phyloP scores from a whole-genome alignment of 257 asterid species.

The Schizonepeta tenuifolia region DNA sequence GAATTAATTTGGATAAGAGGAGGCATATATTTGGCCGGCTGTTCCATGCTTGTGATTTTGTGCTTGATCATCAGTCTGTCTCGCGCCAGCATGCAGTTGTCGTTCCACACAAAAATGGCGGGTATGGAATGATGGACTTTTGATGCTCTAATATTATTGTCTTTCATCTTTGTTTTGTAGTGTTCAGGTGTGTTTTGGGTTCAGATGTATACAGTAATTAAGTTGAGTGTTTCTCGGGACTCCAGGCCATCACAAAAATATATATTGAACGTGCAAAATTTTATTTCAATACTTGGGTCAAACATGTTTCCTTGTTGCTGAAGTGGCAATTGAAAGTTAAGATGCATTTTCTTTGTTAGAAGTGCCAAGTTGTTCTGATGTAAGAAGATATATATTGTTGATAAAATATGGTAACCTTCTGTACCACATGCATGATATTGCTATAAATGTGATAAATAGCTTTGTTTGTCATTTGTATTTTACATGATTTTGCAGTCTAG shows the following conservation, averaged over 20 bases:
- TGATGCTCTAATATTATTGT: constrained; percentile 4
- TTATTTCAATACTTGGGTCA: constrained; percentile 11
- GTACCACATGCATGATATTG: neutral
- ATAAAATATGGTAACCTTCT: constrained; percentile 21
- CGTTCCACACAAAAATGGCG: constrained; percentile 87
- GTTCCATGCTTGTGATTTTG: constrained; percentile 91
- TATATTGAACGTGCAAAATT: neutral
- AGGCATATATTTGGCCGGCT: constrained; percentile 91
- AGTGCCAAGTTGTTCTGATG: constrained; percentile 3
- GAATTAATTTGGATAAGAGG: constrained; percentile 71
- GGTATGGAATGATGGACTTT: constrained; percentile 47
- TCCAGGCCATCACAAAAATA: constrained; percentile 3
- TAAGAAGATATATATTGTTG: neutral
- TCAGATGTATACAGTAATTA: neutral
- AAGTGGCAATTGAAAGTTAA: constrained; percentile 15
- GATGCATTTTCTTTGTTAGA: constrained; percentile 4
- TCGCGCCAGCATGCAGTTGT: constrained; percentile 99
- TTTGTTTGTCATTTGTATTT: constrained; percentile 2
- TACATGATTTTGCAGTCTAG: constrained; percentile 14
- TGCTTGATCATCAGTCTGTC: constrained; percentile 98
- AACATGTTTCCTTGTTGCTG: constrained; percentile 4
- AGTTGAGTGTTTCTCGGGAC: neutral
- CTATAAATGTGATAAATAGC: neutral
- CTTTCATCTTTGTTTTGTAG: constrained; percentile 12
- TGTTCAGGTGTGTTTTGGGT: constrained; percentile 8